Conservation (phyloP, 148 eudicot genomes). For the Vaccinium vitisidaea region DNA sequence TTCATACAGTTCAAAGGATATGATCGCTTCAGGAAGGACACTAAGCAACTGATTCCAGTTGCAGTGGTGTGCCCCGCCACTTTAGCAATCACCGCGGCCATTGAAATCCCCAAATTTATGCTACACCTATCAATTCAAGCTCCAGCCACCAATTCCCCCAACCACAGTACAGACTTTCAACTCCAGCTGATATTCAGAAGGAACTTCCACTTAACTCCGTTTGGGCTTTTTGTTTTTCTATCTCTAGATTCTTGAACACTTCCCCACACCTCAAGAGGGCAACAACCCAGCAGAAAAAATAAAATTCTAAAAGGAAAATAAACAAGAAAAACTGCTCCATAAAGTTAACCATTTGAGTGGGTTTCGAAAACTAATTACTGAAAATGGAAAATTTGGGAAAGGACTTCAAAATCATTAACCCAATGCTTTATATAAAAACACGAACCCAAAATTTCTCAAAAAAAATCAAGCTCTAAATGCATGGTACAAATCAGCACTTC, state of each 20-base stretch:
- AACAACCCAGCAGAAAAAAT: neutral
- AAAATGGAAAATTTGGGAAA: neutral
- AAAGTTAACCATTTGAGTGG: neutral
- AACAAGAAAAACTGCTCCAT: neutral
- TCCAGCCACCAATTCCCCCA: slow-evolving; percentile 6
- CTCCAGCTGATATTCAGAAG: neutral
- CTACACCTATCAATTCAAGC: neutral
- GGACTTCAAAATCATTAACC: neutral
- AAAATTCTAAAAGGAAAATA: neutral
- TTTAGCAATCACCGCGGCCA: neutral
- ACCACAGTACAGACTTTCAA: too few species aligned
- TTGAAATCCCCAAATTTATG: neutral
- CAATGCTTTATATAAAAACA: neutral
- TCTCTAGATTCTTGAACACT: neutral
- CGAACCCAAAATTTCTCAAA: too few species aligned
- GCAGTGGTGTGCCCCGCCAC: neutral
- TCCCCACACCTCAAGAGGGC: neutral
- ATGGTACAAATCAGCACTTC: neutral
- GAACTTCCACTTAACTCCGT: neutral
- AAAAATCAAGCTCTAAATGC: neutral
- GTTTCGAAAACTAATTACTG: neutral
- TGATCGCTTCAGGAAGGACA: neutral
- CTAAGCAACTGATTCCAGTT: neutral
- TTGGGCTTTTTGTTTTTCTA: neutral
- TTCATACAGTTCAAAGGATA: neutral